Base-by-base conservation (phyloP, 805 yeast species). In the Saccharomycopsis fibuligera region DNA sequence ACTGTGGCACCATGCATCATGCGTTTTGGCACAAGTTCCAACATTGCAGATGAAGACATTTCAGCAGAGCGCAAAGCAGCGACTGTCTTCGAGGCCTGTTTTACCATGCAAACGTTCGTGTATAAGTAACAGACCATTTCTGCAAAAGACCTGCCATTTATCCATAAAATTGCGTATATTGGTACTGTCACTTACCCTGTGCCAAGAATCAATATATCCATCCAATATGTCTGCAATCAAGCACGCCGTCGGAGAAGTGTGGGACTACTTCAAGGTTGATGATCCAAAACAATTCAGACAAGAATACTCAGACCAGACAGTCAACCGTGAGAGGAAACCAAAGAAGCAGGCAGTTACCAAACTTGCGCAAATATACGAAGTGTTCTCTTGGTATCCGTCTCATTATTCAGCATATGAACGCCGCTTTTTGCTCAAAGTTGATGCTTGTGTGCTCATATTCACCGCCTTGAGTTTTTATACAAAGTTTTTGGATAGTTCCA, bases 401-500 rank as follows among this genome's bases (percentile, higher is more conserved):
- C 29, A 38, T 6, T 51, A 47, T 53, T 51, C 31, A 17, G 58
- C 5, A 49, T 65, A 46, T 14, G 49, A 46, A 35, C 29, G 29
- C 4, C 40, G 23, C 24, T 41, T 46, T 40, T 24, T 46, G 5
- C 19, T 46, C 17, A 46, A 46, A 17, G 36, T 46, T 14, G 49
- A 46, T 46, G 29, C 36, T 33, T 27, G 43, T 25, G 44, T 46
- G 23, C 30, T 46, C 16, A 30, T 41, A 19, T 46, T 39, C 19
- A 42, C 40, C 21, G 43, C 44, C 21, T 31, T 41, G 16, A 27
- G 38, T 19, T 46, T 39, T 44, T 58, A 55, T 53, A 57, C 58
- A 47, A 82, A 82, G 59, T 77, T 78, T 47, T 66, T 83, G 43
- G 88, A 83, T 58, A 72, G 72, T 49, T 68, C 76, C 39, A 83